Base-by-base conservation (phyloP, 2,329 filamentous ascomycete genomes). In the Clonostachys chloroleuca region DNA sequence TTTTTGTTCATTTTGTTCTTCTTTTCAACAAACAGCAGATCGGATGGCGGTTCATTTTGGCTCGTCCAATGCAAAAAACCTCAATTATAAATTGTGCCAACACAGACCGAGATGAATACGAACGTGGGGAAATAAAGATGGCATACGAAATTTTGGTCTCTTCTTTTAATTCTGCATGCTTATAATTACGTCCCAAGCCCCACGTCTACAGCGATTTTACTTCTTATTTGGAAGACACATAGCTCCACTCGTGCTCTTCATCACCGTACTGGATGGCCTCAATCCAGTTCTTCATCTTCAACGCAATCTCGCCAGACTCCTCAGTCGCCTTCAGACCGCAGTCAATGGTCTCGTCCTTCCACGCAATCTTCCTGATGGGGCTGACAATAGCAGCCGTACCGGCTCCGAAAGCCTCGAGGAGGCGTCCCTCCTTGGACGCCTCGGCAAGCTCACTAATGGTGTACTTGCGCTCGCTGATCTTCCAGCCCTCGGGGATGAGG, bases 201-300 rank as follows among this genome's bases (percentile, higher is more conserved):
- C 5, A 35, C 37, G 40, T 48, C 35, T 41, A 37, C 30, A n/a
- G n/a, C 17, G 12, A 39, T 39, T n/a, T n/a, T n/a, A n/a, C 36
- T 39, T 10, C 34, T 34, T 43, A 43, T 13, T 24, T 40, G 14
- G 60, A 70, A 69, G 47, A 45, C 46, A 73, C 56, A 58, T 84
- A 85, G 77, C 92, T 96, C 94, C 94, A 99, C 55, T 85, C 79
- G 66, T 96, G 90, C 64, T 89, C 81, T 68, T 92, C 87, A 54
- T 96, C 92, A 53, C 94, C 94, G 64, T 97, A 96, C 73, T 97
- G 92, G 56, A 95, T 92, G 30, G 74, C 86, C 74, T 95, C 92
- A 52, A 99, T 96, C 94, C 94, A 99, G 59, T 86, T 81, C 82
- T 96, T 95, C 86, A 99, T 92, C 68, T 81, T 81, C 59, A 83